Percentiles rank a stretch among this genome's conserved stretches.
These are phyloP conservation scores for Ophiocytium majus DNA, from an alignment of 352 stramenopile genomes.

Conservation along the genomic window DNA sequence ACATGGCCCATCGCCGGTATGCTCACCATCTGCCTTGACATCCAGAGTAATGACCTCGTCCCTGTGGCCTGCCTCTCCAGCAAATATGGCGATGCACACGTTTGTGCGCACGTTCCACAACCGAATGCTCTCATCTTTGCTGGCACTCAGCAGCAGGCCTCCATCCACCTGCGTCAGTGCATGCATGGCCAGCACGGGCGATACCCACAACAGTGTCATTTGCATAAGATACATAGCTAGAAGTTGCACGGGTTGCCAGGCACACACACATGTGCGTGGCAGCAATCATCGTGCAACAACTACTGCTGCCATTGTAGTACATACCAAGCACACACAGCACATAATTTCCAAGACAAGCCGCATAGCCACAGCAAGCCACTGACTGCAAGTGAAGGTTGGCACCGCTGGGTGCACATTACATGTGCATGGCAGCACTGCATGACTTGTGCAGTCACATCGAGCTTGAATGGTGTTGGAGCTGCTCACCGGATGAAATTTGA, in stretches of 20 bases:
- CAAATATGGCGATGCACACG: conserved; percentile 83
- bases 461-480: no score
- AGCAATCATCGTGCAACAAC: no score
- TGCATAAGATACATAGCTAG: no score
- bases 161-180: conserved; percentile 14
- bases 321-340: background rate
- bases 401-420: background rate
- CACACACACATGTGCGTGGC: no score
- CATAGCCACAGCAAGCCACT: background rate
- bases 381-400: background rate
- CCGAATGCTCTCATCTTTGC: conserved; percentile 84
- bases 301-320: background rate
- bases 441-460: background rate
- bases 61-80: conserved; percentile 79
- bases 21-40: conserved; percentile 74
- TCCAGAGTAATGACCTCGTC: conserved; percentile 81
- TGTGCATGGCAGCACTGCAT: background rate
- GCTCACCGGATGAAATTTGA: conserved; percentile 75
- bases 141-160: conserved; percentile 52
- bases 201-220: no score
- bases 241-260: no score
- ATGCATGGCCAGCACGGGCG: no score
- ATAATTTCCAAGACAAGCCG: background rate
- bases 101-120: conserved; percentile 84
- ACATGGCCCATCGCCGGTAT: background rate